Percentiles rank a stretch among this genome's conserved stretches.
These are phyloP conservation scores for Fusarium phyllophilum DNA, from an alignment of 2,329 filamentous ascomycete species.

Conservation along the genomic window DNA sequence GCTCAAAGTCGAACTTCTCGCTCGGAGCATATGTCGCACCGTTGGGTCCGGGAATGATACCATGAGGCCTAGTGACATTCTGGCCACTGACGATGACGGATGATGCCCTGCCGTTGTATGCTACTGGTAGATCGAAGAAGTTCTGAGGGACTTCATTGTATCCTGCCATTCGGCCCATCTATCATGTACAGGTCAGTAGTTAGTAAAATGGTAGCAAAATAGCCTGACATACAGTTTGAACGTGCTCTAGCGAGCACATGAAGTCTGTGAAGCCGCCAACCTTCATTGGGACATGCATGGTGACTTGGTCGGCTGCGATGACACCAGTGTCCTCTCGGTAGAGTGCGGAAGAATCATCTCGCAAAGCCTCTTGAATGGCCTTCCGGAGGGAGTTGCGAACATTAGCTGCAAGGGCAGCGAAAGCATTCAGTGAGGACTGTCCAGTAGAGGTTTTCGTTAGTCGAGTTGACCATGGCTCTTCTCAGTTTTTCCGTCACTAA, in stretches of 20 bases:
- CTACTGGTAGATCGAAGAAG: neutral
- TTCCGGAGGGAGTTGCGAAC: neutral
- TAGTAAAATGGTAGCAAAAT: rapidly evolving
- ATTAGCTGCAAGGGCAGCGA: neutral
- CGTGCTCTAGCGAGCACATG: neutral
- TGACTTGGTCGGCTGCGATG: neutral
- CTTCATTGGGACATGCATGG: neutral
- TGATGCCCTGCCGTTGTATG: neutral
- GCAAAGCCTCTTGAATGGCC: neutral
- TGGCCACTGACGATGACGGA: neutral
- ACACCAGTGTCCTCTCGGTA: neutral
- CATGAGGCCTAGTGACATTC: neutral
- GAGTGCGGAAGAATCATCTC: neutral
- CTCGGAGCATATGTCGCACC: neutral
- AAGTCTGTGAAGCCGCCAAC: neutral
- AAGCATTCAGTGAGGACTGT: neutral
- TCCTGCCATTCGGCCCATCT: neutral
- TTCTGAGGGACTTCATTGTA: neutral
- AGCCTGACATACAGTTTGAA: neutral
- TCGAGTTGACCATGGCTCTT: rapidly evolving
- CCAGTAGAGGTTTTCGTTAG: rapidly evolving
- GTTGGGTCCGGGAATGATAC: neutral
- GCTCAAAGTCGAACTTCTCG: neutral
- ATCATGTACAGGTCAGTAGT: rapidly evolving
- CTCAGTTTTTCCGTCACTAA: neutral